Evolutionary conservation across 441 rosid species (phyloP), one percentile per base, ranked within the genome.

Genomic region (Populus tomentosa): DNA sequence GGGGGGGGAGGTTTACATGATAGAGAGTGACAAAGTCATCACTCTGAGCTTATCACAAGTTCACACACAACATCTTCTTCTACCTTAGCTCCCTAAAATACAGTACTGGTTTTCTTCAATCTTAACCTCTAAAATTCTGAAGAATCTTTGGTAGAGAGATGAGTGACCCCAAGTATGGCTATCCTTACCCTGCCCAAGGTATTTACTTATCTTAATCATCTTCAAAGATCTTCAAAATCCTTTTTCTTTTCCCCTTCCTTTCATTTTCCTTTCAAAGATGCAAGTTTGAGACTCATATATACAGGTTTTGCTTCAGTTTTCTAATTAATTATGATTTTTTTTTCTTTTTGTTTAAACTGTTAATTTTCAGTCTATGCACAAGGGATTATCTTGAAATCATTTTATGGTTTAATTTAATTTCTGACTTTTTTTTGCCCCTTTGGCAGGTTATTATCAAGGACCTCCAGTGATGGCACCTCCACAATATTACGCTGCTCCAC

Each of bases 391-490:
- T 16, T 50, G 59, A 35, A 32, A n/a, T 4, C 20, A 59, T 33
- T 11, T 2, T 53, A 14, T 18, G 74, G 32, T 67, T 33, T 38
- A 2, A 38, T 38, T 38, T 38, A 10, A 14, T 24, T 36, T 63
- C 46, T 67, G 7, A 5, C 4, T 28, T 69, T 81, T 21, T 20
- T 53, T 0, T 16, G 35, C 18, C 56, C 36, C 6, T 73, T 42
- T 75, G 56, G 62, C 74, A 88, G 92, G 92, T 70, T 88, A 90
- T 75, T 92, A 89, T 68, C 97, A 90, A 81, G 97, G 92, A 8
- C 97, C 93, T 1, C 97, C 94, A 1, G 97, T 90, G 70, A 78
- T 88, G 88, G 88, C 97, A 6, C 97, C 97, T 21, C 97, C 97
- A 7, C 93, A 87, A 63, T 88, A 90, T 71, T 89, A 90, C 75